These are phyloP conservation scores for Solanum hybrid DNA, from an alignment of 305 asterid genomes.

Conservation along the genomic window DNA sequence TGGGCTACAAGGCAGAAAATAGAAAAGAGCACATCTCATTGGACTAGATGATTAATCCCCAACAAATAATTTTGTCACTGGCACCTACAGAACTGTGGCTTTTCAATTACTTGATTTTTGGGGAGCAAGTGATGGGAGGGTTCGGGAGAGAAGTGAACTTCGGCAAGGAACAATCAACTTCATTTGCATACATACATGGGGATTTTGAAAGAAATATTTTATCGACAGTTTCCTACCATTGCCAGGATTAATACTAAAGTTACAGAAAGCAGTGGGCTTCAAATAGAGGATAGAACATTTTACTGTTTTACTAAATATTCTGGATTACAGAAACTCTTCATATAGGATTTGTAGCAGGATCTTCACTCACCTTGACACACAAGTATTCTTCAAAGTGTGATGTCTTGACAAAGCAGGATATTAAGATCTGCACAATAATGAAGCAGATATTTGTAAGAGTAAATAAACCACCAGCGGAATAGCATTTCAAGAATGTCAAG, in stretches of 20 bases:
- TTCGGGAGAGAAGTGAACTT: not conserved
- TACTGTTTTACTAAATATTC: not conserved
- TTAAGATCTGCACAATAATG: slow-evolving; percentile 52
- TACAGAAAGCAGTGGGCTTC: not conserved
- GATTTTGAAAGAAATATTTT: not conserved
- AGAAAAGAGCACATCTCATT: not conserved
- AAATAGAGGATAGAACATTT: not conserved
- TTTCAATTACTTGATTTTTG: not conserved
- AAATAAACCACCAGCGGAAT: not conserved
- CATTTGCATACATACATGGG: not conserved
- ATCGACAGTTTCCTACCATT: not conserved
- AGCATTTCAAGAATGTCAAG: not conserved
- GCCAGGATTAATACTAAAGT: not conserved
- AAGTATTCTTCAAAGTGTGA: slow-evolving; percentile 85
- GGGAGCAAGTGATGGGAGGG: not conserved
- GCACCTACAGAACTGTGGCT: not conserved
- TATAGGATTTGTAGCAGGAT: slow-evolving; percentile 4
- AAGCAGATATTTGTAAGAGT: slow-evolving; percentile 2
- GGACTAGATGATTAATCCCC: not conserved
- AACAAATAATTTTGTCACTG: not conserved
- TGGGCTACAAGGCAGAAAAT: not conserved
- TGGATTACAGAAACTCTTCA: not conserved
- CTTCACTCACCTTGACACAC: slow-evolving; percentile 73
- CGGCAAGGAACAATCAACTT: not conserved
- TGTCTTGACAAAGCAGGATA: slow-evolving; percentile 98